Evolutionary conservation across 164 flowering plant species (phyloP).

Genomic region (Umbilicus rupestris): DNA sequence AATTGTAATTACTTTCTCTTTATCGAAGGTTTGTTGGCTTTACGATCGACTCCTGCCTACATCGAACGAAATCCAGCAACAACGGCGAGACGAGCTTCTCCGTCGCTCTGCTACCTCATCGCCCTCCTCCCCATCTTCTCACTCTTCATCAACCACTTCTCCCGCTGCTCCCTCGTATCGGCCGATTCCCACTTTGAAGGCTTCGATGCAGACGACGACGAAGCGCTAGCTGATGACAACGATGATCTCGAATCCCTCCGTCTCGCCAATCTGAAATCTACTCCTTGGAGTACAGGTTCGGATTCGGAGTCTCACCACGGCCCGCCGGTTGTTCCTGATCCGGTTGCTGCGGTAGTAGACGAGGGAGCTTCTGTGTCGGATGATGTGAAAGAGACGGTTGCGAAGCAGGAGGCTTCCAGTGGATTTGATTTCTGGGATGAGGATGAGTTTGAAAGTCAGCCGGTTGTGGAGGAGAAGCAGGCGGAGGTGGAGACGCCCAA

Average conservation of each 20-base stretch:
- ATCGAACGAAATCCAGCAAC: neutral
- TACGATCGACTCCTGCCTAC: neutral
- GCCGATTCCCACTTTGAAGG: conserved; percentile 10
- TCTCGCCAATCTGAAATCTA: conserved; percentile 1
- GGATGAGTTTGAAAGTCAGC: conserved; percentile 91
- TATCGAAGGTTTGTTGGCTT: neutral
- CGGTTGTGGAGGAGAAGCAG: conserved; percentile 17
- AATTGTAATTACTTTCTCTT: too few species aligned
- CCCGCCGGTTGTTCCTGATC: neutral
- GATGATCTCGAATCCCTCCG: conserved; percentile 1
- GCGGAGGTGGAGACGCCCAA: too few species aligned
- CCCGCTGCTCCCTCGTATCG: neutral
- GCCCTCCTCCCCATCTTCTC: neutral
- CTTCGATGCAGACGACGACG: neutral
- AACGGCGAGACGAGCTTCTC: conserved; percentile 1
- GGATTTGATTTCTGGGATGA: conserved; percentile 87
- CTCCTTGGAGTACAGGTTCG: neutral
- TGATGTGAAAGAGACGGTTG: conserved; percentile 15
- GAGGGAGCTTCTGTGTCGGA: neutral
- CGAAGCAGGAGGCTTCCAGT: conserved; percentile 11
- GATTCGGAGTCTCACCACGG: conserved; percentile 1
- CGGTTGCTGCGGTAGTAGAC: neutral
- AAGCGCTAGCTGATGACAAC: neutral
- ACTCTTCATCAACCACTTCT: neutral
- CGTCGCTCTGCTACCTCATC: neutral